A percentile compares a stretch with the other conserved stretches of the same genome.
These are phyloP conservation scores for Blastobotrys indianensis DNA, from an alignment of 1,139 yeast species.

Conservation along the genomic window DNA sequence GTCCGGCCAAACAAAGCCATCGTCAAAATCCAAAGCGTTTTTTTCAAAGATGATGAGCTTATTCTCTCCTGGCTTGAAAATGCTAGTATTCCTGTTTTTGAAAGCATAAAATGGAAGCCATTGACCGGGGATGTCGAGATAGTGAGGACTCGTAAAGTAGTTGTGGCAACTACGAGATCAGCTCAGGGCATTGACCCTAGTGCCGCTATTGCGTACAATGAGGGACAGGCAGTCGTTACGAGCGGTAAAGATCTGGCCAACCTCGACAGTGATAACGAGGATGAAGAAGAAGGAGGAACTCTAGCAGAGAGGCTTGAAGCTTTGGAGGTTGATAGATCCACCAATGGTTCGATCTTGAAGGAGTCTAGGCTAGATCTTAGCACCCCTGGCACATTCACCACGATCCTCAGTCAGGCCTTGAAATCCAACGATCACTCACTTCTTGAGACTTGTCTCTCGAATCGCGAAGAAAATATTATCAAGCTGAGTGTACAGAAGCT, in stretches of 20 bases:
- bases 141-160: conserved; percentile 18
- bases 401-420: conserved; percentile 38
- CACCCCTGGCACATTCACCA: conserved; percentile 31
- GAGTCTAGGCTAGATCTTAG: conserved; percentile 15
- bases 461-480: conserved; percentile 66
- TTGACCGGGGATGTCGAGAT: conserved; percentile 23
- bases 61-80: conserved; percentile 67
- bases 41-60: conserved; percentile 40
- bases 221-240: conserved; percentile 51
- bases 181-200: conserved; percentile 64
- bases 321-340: conserved; percentile 32
- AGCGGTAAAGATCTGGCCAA: conserved; percentile 44
- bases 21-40: conserved; percentile 40
- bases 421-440: conserved; percentile 37
- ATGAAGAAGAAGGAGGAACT: conserved; percentile 32
- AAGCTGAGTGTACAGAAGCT: conserved; percentile 65
- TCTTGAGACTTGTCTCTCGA: conserved; percentile 64
- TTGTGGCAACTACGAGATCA: conserved; percentile 15
- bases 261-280: conserved; percentile 35
- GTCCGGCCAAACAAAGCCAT: conserved; percentile 26
- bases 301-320: conserved; percentile 40
- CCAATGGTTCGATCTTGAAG: conserved; percentile 14
- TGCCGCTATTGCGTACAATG: conserved; percentile 59
- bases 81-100: conserved; percentile 60
- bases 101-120: conserved; percentile 51